Percentiles rank a stretch among this genome's conserved stretches.
Conservation (phyloP, 208 protist species). For the Crithidia expoeki region DNA sequence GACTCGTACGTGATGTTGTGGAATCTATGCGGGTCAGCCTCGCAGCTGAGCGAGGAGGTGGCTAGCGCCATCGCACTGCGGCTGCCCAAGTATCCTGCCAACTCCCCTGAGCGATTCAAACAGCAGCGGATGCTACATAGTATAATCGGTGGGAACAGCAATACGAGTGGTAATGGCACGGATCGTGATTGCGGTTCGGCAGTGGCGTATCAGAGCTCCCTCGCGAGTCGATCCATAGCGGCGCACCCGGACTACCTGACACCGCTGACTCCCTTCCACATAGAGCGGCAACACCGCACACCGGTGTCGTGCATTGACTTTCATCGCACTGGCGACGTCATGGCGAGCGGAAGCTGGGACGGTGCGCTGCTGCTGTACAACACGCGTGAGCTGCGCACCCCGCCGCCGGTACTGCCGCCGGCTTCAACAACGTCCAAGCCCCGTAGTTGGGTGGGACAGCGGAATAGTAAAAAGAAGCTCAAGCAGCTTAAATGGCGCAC, state of each 20-base stretch:
- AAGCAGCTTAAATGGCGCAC: constrained; percentile 1
- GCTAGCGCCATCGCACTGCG: constrained; percentile 7
- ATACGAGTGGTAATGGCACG: neutral
- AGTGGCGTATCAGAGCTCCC: constrained; percentile 13
- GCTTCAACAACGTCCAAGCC: neutral
- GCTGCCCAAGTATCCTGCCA: constrained; percentile 32
- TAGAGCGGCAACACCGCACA: constrained; percentile 61
- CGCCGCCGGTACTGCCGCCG: neutral
- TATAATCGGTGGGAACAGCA: neutral
- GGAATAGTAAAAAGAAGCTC: neutral
- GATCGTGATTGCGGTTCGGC: neutral
- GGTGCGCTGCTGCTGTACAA: constrained; percentile 60
- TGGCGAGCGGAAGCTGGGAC: constrained; percentile 83
- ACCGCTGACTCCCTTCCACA: constrained; percentile 39
- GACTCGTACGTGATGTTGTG: constrained; percentile 77
- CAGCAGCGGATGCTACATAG: constrained; percentile 11
- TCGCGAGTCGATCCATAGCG: constrained; percentile 11
- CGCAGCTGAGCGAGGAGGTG: constrained; percentile 18
- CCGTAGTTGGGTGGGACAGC: too few species aligned
- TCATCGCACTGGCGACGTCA: constrained; percentile 67
- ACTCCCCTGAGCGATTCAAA: constrained; percentile 17
- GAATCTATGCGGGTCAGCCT: constrained; percentile 35
- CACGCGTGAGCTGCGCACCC: constrained; percentile 26
- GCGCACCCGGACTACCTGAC: constrained; percentile 19
- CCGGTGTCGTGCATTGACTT: constrained; percentile 69